Conservation (phyloP, 257 asterid species). For the Nicotiana noctiflora region DNA sequence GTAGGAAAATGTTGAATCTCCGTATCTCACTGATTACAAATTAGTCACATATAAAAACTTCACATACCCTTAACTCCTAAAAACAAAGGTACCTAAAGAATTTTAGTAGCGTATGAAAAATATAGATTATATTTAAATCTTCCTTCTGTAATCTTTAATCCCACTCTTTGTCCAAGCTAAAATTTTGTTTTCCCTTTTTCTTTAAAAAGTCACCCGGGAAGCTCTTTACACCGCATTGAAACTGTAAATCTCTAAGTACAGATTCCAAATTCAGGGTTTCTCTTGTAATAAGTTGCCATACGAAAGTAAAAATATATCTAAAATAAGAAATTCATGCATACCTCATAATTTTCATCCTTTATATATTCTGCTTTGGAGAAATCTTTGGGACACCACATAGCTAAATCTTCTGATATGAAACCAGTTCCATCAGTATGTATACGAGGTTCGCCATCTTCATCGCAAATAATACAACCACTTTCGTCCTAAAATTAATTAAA, state of each 20-base stretch:
- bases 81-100: too few relatives aligned
- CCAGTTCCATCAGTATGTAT: constrained; percentile 89
- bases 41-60: too few relatives aligned
- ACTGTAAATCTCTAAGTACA: neutral
- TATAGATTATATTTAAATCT: neutral
- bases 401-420: constrained; percentile 70
- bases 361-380: constrained; percentile 30
- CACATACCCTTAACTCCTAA: too few relatives aligned
- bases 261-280: neutral
- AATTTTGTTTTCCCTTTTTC: neutral
- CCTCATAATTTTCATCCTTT: constrained; percentile 47
- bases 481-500: constrained; percentile 37
- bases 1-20: too few relatives aligned
- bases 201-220: neutral
- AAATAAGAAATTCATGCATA: constrained; percentile 1
- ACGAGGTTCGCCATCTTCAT: constrained; percentile 52
- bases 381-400: constrained; percentile 55
- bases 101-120: neutral
- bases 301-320: too few relatives aligned
- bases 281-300: neutral
- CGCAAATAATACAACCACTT: constrained; percentile 29
- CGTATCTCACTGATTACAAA: too few relatives aligned
- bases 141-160: neutral
- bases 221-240: neutral
- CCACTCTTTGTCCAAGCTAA: neutral